Conservation (phyloP, 345 rosid species). For the Gossypium herbaceum region DNA sequence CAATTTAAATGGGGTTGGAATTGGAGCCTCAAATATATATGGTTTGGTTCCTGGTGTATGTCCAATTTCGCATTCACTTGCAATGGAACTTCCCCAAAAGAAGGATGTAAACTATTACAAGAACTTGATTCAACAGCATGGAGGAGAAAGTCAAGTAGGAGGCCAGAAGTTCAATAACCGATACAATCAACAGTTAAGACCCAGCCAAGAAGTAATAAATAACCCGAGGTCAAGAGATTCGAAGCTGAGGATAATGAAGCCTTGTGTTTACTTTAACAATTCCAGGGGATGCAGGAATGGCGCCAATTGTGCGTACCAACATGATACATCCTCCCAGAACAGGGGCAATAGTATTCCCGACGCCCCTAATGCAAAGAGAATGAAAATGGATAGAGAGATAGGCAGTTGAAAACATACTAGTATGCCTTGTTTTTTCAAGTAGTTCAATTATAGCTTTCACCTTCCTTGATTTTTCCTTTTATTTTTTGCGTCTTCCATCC, state of each 20-base stretch:
- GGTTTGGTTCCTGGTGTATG: conserved; percentile 31
- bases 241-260: conserved; percentile 79
- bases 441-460: background rate
- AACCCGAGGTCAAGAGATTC: conserved; percentile 53
- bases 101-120: conserved; percentile 82
- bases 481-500: background rate
- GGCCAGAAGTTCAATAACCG: conserved; percentile 52
- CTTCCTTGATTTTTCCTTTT: background rate
- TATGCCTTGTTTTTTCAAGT: conserved; percentile 24
- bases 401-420: conserved; percentile 39
- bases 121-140: conserved; percentile 96
- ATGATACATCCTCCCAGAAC: conserved; percentile 57
- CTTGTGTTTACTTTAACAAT: conserved; percentile 86
- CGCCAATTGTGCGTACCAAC: conserved; percentile 78
- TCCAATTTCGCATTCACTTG: conserved; percentile 34
- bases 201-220: conserved; percentile 50
- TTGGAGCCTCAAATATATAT: conserved; percentile 24
- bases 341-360: conserved; percentile 45
- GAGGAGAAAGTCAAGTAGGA: conserved; percentile 63
- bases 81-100: conserved; percentile 41
- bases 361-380: conserved; percentile 63
- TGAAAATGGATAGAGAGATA: conserved; percentile 88
- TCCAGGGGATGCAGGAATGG: conserved; percentile 90
- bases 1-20: conserved; percentile 40
- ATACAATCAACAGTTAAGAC: conserved; percentile 36